Evolutionary conservation across 2,329 filamentous ascomycete species (phyloP).

Genomic region (Sarocladium oryzae): DNA sequence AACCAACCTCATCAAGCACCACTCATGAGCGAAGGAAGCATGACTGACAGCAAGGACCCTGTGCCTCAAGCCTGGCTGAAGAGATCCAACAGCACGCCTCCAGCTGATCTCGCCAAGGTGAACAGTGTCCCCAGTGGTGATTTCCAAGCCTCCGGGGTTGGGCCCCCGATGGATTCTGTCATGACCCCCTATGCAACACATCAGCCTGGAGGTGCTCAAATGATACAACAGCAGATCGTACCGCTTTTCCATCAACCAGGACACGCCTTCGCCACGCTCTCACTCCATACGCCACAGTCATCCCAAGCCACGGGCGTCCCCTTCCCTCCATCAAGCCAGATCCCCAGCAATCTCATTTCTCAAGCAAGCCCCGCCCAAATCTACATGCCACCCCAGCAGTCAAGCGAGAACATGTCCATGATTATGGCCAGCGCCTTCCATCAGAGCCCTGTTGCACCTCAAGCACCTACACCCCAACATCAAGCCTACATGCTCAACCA

Average conservation of each 20-base stretch:
- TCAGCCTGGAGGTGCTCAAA: not conserved
- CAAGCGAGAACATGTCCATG: slow-evolving; percentile 31
- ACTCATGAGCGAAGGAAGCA: slow-evolving; percentile 36
- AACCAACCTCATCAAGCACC: slow-evolving; percentile 34
- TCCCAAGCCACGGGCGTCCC: slow-evolving; percentile 9
- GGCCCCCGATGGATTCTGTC: not conserved
- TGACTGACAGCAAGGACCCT: slow-evolving; percentile 40
- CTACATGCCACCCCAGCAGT: slow-evolving; percentile 16
- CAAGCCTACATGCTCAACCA: slow-evolving; percentile 7
- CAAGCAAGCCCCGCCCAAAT: slow-evolving; percentile 13
- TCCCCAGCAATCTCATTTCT: slow-evolving; percentile 14
- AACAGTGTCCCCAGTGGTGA: not conserved
- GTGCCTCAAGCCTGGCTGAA: slow-evolving; percentile 18
- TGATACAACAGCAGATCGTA: not conserved
- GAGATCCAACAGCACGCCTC: not conserved
- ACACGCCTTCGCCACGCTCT: not conserved
- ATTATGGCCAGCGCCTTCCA: slow-evolving; percentile 35
- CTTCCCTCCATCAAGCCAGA: slow-evolving; percentile 7
- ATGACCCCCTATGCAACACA: not conserved
- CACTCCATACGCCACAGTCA: slow-evolving; percentile 12
- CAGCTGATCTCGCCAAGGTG: not conserved
- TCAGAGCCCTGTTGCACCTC: not conserved
- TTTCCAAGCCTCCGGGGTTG: not conserved
- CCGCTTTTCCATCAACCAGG: not conserved
- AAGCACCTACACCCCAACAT: not conserved